Evolutionary conservation across 2,329 filamentous ascomycete species (phyloP).

Genomic region (Chaetomium sp.): DNA sequence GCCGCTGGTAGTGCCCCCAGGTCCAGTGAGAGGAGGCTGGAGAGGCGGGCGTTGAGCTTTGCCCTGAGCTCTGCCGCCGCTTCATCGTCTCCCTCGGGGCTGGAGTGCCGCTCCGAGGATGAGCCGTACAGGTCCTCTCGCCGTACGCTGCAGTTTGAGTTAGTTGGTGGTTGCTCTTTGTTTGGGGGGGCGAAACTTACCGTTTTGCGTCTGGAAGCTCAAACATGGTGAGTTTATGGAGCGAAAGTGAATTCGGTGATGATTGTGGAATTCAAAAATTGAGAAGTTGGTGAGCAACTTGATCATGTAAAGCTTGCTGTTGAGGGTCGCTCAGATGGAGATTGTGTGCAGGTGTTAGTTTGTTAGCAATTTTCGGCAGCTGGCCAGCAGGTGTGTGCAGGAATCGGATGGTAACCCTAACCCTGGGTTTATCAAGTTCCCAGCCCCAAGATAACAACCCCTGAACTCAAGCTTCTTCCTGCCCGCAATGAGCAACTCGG

Average conservation of each 20-base stretch:
- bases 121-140: constrained; percentile 55
- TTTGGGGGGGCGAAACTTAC: constrained; percentile 40
- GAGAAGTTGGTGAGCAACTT: background rate
- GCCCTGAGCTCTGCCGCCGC: constrained; percentile 46
- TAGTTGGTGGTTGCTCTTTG: constrained; percentile 11
- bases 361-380: constrained; percentile 12
- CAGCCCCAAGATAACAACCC: background rate
- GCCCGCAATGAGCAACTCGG: background rate
- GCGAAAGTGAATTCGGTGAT: background rate
- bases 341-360: background rate
- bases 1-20: constrained; percentile 23
- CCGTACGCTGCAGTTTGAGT: constrained; percentile 49
- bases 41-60: constrained; percentile 52
- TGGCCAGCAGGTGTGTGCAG: background rate
- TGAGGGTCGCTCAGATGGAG: background rate
- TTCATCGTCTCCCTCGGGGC: constrained; percentile 38
- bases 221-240: constrained; percentile 46
- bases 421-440: background rate
- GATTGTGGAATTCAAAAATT: background rate
- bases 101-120: constrained; percentile 39
- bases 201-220: constrained; percentile 56
- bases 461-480: background rate
- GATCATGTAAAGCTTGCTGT: constrained; percentile 2
- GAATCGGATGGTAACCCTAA: background rate
- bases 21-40: constrained; percentile 49